Base-by-base conservation (phyloP, 2,329 filamentous ascomycete species). In the Juglanconis oblonga region DNA sequence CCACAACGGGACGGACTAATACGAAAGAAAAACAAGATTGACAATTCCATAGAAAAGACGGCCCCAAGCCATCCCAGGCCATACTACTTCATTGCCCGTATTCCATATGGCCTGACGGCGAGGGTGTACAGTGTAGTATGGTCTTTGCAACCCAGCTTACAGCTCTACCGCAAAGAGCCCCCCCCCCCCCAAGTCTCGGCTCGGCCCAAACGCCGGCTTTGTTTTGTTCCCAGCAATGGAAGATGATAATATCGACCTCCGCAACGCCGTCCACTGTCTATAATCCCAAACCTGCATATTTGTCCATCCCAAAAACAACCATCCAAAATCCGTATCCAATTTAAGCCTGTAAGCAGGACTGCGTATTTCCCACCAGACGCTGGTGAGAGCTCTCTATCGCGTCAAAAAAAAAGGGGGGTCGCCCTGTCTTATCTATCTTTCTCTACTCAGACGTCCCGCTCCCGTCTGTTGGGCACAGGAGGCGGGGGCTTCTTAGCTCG, bases 401-500 rank as follows among this genome's bases (percentile, higher is more conserved):
- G n/a, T n/a, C n/a, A n/a, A n/a, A n/a, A n/a, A n/a, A n/a, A n/a
- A n/a, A n/a, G n/a, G n/a, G n/a, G n/a, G n/a, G n/a, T n/a, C n/a
- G n/a, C n/a, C n/a, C n/a, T n/a, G n/a, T n/a, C n/a, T n/a, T n/a
- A n/a, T n/a, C n/a, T n/a, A n/a, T n/a, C n/a, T n/a, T n/a, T n/a
- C 17, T 29, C 17, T 9, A 5, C 45, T 31, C 8, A 45, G 4
- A 31, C 45, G 8, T 29, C 17, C 45, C 45, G 24, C 24, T 48
- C 45, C 17, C 73, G 64, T 59, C 70, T 72, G 14, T 72, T 75
- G 11, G 81, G 79, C 64, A 83, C 78, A 2, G 80, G 82, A 38
- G 81, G 81, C 8, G 81, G 74, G 2, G 82, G 80, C 73, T 85
- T 85, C 77, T 84, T 84, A 58, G 75, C 70, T 36, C 76, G 71